Base-by-base conservation (phyloP, 345 rosid genomes). In the Geranium brycei region DNA sequence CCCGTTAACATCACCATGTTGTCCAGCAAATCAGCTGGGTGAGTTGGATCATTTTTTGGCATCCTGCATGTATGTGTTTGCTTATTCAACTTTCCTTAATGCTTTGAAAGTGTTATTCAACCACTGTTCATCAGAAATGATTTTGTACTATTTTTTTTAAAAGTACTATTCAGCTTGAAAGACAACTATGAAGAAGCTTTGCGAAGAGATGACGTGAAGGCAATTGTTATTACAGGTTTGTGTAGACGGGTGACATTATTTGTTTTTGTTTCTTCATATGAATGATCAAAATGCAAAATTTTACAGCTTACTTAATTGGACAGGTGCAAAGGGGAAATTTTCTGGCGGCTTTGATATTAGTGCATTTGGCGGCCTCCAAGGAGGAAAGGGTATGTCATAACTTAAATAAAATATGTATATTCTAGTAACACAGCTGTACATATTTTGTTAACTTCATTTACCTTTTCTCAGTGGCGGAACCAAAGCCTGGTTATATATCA, bases 311-410 rank as follows among this genome's bases (percentile, higher is more conserved):
- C 64, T 40, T 14, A 30, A 1, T 65, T 51, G 74, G 60, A 65
- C 83, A 90, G 99, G 97, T 65, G 87, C 85, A 17, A 91, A 84
- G 32, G 97, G 93, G 57, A 95, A 78, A 75, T 95, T 95, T 75
- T 91, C 96, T 68, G 97, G 97, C 69, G 99, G 99, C 57, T 91
- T 88, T 81, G 99, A 91, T 72, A 88, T 95, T 57, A 47, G 88
- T 28, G 79, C 82, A 53, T 95, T 95, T 60, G 85, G 85, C 58
- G 83, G 76, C 64, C n/a, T 91, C 57, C 91, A 79, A 72, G 63
- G 68, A 47, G 95, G 88, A 71, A 77, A 75, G 4, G 72, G 99
- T 85, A 69, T 74, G 72, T 59, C 32, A 55, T 59, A 71, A 1
- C 28, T 59, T 62, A 10, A 61, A 4, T 63, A 13, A 57, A 10